Percentiles rank a stretch among this genome's conserved stretches.
phyloP scores from a whole-genome alignment of 805 yeast species.

The Ogataea methanolica region DNA sequence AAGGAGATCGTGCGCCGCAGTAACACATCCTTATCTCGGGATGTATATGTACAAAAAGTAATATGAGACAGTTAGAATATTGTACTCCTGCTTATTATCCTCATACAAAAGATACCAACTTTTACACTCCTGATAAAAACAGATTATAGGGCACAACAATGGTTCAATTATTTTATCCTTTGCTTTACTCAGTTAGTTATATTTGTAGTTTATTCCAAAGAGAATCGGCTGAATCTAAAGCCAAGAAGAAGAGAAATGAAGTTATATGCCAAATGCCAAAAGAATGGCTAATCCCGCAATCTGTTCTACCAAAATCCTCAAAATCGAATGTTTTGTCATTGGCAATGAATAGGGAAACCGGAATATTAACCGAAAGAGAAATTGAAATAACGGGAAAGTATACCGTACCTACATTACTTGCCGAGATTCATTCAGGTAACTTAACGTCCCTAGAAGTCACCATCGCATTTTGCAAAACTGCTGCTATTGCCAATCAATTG shows the following conservation, averaged over 20 bases:
- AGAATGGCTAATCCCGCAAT: constrained; percentile 12
- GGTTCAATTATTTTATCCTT: neutral
- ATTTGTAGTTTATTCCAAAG: neutral
- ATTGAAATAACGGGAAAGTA: constrained; percentile 11
- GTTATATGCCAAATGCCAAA: constrained; percentile 7
- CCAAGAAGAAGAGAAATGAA: constrained; percentile 2
- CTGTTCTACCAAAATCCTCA: constrained; percentile 1
- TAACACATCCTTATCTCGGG: too few relatives aligned
- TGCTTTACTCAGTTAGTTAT: neutral
- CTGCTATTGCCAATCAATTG: constrained; percentile 26
- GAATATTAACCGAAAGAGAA: constrained; percentile 9
- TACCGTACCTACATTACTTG: constrained; percentile 5
- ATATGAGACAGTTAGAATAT: too few relatives aligned
- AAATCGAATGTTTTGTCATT: constrained; percentile 8
- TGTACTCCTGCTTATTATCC: too few relatives aligned
- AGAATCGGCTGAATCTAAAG: constrained; percentile 4
- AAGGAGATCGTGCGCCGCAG: too few relatives aligned
- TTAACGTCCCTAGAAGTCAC: constrained; percentile 17
- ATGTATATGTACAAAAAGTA: too few relatives aligned
- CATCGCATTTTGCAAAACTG: constrained; percentile 25
- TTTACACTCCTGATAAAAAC: too few relatives aligned
- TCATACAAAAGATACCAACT: too few relatives aligned
- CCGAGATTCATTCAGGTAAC: constrained; percentile 9
- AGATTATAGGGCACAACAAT: too few relatives aligned
- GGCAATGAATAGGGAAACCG: constrained; percentile 4